These are phyloP conservation scores for Neurospora sp. DNA, from an alignment of 495 filamentous ascomycete genomes.

Conservation along the genomic window DNA sequence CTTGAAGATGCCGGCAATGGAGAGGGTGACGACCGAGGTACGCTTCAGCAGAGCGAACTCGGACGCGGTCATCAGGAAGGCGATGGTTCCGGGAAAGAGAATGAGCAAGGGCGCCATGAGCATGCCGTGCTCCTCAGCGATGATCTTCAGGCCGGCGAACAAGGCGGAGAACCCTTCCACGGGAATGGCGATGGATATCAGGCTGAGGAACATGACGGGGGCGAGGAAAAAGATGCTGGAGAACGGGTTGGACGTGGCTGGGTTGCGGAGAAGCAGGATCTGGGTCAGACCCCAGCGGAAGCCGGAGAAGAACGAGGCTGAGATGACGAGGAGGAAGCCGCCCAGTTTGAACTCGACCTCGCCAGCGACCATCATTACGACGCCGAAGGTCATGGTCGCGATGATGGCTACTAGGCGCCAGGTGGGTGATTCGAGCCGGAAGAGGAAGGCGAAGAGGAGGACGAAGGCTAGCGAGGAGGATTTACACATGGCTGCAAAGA, in stretches of 20 bases:
- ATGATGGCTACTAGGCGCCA: constrained; percentile 81
- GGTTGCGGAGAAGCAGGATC: constrained; percentile 87
- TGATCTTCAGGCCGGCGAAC: constrained; percentile 45
- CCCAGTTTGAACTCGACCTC: constrained; percentile 85
- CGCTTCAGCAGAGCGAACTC: constrained; percentile 95
- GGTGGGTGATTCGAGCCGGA: constrained; percentile 82
- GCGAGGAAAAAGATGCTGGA: constrained; percentile 94
- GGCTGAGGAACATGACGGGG: constrained; percentile 85
- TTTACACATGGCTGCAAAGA: constrained; percentile 83
- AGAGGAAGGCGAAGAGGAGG: constrained; percentile 88
- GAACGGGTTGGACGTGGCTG: constrained; percentile 94
- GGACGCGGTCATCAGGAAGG: constrained; percentile 92
- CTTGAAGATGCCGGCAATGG: constrained; percentile 97
- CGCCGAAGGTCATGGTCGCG: constrained; percentile 83
- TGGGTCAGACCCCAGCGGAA: constrained; percentile 97
- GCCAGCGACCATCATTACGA: constrained; percentile 98
- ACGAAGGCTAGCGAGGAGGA: constrained; percentile 93
- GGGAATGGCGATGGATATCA: constrained; percentile 71
- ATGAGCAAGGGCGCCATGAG: constrained; percentile 50
- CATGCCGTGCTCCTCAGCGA: constrained; percentile 57
- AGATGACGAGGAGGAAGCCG: constrained; percentile 87
- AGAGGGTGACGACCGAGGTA: constrained; percentile 90
- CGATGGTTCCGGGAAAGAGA: constrained; percentile 82
- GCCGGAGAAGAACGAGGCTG: constrained; percentile 87
- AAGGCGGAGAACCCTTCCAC: constrained; percentile 72